These are phyloP conservation scores for Cylindrotheca closterium DNA, from an alignment of 108 stramenopile species.

Conservation along the genomic window DNA sequence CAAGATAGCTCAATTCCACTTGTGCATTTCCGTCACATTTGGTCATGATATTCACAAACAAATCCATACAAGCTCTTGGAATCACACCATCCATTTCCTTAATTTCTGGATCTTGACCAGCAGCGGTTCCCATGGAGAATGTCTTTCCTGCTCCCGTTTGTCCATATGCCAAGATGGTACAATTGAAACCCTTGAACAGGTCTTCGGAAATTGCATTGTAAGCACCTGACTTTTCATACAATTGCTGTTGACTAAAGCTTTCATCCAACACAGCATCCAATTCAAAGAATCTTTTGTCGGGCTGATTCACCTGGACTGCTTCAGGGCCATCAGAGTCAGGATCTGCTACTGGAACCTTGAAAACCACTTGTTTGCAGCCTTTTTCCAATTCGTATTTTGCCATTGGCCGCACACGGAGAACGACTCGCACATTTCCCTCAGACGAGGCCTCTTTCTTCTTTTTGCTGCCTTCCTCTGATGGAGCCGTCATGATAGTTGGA, in stretches of 20 bases:
- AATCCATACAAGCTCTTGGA: constrained; percentile 91
- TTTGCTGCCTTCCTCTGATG: too few relatives aligned
- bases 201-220: constrained; percentile 81
- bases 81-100: constrained; percentile 83
- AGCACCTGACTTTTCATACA: constrained; percentile 91
- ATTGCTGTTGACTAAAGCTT: constrained; percentile 74
- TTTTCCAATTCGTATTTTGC: constrained; percentile 91
- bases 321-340: constrained; percentile 24
- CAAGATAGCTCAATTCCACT: constrained; percentile 93
- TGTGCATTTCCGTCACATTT: constrained; percentile 83
- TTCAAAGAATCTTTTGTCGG: constrained; percentile 69
- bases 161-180: constrained; percentile 98
- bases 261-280: constrained; percentile 94
- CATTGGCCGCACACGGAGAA: constrained; percentile 94
- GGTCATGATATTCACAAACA: constrained; percentile 72
- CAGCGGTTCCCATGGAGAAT: constrained; percentile 90
- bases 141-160: constrained; percentile 95
- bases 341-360: constrained; percentile 12
- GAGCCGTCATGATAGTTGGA: too few relatives aligned
- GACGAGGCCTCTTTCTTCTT: neutral
- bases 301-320: constrained; percentile 43
- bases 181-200: constrained; percentile 95
- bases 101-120: constrained; percentile 45
- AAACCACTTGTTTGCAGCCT: constrained; percentile 56
- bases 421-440: constrained; percentile 61